Conservation (phyloP, 1,284 basidiomycete species). For the Irpex rosettiformis region DNA sequence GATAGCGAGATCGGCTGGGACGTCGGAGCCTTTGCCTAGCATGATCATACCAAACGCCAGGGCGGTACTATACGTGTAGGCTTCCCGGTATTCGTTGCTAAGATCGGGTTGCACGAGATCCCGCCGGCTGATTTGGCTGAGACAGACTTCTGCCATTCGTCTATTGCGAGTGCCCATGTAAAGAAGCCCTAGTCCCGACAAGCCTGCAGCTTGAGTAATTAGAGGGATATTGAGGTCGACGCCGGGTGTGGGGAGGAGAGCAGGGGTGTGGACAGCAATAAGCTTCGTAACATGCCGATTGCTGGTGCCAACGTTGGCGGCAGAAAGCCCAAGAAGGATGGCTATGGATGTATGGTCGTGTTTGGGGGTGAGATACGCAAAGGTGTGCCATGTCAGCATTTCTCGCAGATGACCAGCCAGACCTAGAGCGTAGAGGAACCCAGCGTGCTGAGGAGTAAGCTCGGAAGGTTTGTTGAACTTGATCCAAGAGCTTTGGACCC, state of each 20-base stretch:
- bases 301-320: slow-evolving; percentile 86
- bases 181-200: slow-evolving; percentile 87
- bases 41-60: slow-evolving; percentile 95
- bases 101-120: slow-evolving; percentile 80
- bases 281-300: slow-evolving; percentile 89
- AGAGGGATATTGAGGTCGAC: slow-evolving; percentile 90
- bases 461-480: slow-evolving; percentile 88
- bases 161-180: slow-evolving; percentile 87
- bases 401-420: slow-evolving; percentile 86
- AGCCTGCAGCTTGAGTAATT: slow-evolving; percentile 86
- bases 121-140: slow-evolving; percentile 78
- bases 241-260: slow-evolving; percentile 82
- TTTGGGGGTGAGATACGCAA: slow-evolving; percentile 91
- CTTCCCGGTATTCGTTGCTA: slow-evolving; percentile 83
- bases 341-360: slow-evolving; percentile 95
- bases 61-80: slow-evolving; percentile 87
- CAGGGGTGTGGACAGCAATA: slow-evolving; percentile 90
- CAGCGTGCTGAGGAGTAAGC: slow-evolving; percentile 88
- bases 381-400: slow-evolving; percentile 87
- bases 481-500: slow-evolving; percentile 90
- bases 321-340: slow-evolving; percentile 87
- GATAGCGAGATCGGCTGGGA: slow-evolving; percentile 72
- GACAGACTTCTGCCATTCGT: slow-evolving; percentile 89
- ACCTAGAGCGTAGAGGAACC: slow-evolving; percentile 91
- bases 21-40: slow-evolving; percentile 80